A percentile compares a stretch with the other conserved stretches of the same genome.
phyloP scores from a whole-genome alignment of 768 basidiomycete genomes.

The Boletus speciosus region DNA sequence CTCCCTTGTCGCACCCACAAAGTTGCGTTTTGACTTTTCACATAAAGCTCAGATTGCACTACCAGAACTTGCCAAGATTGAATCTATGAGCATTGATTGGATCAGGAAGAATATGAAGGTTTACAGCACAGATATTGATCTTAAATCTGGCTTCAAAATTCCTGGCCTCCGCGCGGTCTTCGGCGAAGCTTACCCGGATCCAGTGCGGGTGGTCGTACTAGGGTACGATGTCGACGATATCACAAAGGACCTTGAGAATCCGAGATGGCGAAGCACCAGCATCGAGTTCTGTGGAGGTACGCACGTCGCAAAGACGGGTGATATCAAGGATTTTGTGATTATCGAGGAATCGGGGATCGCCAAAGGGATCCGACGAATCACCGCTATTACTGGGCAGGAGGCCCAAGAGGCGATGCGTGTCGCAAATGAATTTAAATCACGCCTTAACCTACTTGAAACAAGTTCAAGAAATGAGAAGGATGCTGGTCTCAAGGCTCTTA shows the following conservation, averaged over 20 bases:
- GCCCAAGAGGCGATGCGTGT: conserved; percentile 75
- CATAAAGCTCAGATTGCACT: conserved; percentile 86
- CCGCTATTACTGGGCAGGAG: conserved; percentile 92
- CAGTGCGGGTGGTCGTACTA: conserved; percentile 90
- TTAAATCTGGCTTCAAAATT: conserved; percentile 78
- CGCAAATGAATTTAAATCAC: conserved; percentile 59
- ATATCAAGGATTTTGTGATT: conserved; percentile 95
- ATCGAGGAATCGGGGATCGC: conserved; percentile 96
- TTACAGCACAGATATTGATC: conserved; percentile 79
- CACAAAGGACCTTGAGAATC: conserved; percentile 76
- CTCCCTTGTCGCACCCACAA: conserved; percentile 92
- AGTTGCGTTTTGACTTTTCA: conserved; percentile 97
- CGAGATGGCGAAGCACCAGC: conserved; percentile 87
- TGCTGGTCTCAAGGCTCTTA: conserved; percentile 75
- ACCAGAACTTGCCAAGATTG: conserved; percentile 78
- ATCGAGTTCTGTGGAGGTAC: conserved; percentile 99
- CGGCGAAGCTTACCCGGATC: conserved; percentile 96
- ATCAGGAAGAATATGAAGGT: conserved; percentile 87
- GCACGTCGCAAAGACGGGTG: conserved; percentile 95
- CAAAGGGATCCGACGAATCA: conserved; percentile 93
- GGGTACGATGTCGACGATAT: conserved; percentile 89
- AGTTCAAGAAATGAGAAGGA: conserved; percentile 81
- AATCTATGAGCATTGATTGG: conserved; percentile 82
- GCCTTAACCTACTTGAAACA: conserved; percentile 58
- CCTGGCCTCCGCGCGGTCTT: conserved; percentile 96